Evolutionary conservation across 345 rosid genomes (phyloP), one percentile per base, ranked within the genome.

Genomic region (Citrus sp.): DNA sequence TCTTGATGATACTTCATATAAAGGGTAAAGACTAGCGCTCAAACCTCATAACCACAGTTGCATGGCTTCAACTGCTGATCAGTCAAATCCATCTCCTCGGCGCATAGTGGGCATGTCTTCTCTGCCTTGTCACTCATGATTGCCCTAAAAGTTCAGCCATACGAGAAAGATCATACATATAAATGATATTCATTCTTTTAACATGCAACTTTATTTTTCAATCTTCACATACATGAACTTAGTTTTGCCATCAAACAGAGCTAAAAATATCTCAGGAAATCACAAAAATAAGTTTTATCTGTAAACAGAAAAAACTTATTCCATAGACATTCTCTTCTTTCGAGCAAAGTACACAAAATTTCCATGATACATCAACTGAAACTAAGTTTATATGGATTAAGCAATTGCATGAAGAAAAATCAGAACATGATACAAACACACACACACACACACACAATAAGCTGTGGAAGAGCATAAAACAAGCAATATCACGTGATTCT

Each of bases 31-130:
- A 72, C 35, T 22, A 38, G 10, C 10, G 27, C 62, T 71, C 86
- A 75, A 74, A 93, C 95, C 94, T 93, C 94, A 42, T 93, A 93
- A 69, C 94, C 97, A 81, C 97, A 93, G 86, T 88, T 86, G 89
- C 97, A 93, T 46, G 95, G 95, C 94, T 89, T 93, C 88, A 93
- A 85, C 74, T 93, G 95, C 82, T 90, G 95, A 86, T 93, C 97
- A 42, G 97, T 93, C 78, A 89, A 80, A 76, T 91, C 97, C 97
- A 93, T 93, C 86, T 93, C 93, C 82, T 93, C 95, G 16, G 95
- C 84, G 71, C 97, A 93, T 19, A 93, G 85, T 67, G 97, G 94
- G 63, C 95, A 93, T 22, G 88, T 89, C 88, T 84, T 91, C 70
- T 93, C 95, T 70, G 92, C 96, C 73, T 87, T 88, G 56, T 89